Percentiles rank a stretch among this genome's conserved stretches.
Evolutionary conservation across 2,329 filamentous ascomycete species (phyloP).

Genomic region (Zarea fungicola): DNA sequence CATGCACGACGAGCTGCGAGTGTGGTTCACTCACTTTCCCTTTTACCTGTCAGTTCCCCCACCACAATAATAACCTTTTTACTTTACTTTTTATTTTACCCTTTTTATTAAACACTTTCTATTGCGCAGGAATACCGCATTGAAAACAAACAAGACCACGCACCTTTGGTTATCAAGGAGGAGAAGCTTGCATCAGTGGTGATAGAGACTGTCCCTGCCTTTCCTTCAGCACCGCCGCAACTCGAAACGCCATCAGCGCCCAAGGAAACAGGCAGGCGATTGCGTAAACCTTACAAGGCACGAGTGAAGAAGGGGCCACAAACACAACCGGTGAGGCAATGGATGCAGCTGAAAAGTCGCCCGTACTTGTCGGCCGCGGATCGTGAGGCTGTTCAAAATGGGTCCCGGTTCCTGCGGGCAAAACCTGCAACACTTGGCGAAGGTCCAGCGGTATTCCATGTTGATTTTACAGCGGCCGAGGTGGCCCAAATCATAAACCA

Average conservation of each 20-base stretch:
- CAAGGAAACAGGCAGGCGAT: neutral
- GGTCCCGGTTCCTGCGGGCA: neutral
- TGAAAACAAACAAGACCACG: neutral
- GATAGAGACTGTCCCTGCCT: neutral
- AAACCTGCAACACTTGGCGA: neutral
- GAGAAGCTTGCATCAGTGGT: neutral
- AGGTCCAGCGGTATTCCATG: slow-evolving; percentile 31
- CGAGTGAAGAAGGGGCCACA: neutral
- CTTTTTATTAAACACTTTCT: too few species aligned
- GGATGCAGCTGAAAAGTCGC: neutral
- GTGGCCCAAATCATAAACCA: slow-evolving; percentile 22
- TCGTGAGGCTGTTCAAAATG: slow-evolving; percentile 1
- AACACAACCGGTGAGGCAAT: neutral
- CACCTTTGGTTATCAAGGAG: neutral
- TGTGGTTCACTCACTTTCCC: neutral
- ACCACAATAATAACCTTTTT: neutral
- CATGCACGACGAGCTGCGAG: neutral
- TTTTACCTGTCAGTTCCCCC: neutral
- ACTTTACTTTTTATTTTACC: too few species aligned
- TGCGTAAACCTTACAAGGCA: slow-evolving; percentile 1
- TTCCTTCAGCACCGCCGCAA: neutral
- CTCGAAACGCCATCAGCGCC: too few species aligned
- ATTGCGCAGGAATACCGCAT: slow-evolving; percentile 1
- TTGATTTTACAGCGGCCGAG: slow-evolving; percentile 41
- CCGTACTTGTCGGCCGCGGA: neutral